phyloP scores from a whole-genome alignment of 2,329 filamentous ascomycete genomes.

The Pestalotiopsis sp. region DNA sequence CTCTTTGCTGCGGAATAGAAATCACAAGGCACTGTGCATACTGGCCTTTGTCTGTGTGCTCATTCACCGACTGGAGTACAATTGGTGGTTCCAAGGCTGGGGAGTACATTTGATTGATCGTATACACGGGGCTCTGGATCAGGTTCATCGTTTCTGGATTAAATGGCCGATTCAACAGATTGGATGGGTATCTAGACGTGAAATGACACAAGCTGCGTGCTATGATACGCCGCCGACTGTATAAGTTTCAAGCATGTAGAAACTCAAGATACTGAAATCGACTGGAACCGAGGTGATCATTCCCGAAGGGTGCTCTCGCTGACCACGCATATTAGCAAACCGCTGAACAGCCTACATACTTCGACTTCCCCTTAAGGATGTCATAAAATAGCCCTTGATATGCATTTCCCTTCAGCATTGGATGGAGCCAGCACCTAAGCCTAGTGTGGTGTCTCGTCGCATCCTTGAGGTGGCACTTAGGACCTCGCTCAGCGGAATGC shows the following conservation, averaged over 20 bases:
- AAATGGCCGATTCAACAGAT: constrained; percentile 32
- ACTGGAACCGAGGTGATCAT: no score
- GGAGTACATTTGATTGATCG: constrained; percentile 27
- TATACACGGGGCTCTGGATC: constrained; percentile 29
- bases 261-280: no score
- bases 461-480: neutral
- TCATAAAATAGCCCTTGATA: no score
- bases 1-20: constrained; percentile 24
- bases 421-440: no score
- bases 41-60: constrained; percentile 32
- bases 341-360: no score
- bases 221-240: no score
- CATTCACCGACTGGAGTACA: constrained; percentile 28
- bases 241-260: no score
- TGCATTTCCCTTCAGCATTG: no score
- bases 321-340: no score
- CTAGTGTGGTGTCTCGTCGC: neutral
- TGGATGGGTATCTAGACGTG: constrained; percentile 22
- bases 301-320: no score
- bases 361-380: no score
- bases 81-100: constrained; percentile 33
- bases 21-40: constrained; percentile 26
- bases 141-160: constrained; percentile 29
- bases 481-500: neutral
- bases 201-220: neutral